phyloP scores from a whole-genome alignment of 495 filamentous ascomycete genomes.

The Penicillium pancosmium region DNA sequence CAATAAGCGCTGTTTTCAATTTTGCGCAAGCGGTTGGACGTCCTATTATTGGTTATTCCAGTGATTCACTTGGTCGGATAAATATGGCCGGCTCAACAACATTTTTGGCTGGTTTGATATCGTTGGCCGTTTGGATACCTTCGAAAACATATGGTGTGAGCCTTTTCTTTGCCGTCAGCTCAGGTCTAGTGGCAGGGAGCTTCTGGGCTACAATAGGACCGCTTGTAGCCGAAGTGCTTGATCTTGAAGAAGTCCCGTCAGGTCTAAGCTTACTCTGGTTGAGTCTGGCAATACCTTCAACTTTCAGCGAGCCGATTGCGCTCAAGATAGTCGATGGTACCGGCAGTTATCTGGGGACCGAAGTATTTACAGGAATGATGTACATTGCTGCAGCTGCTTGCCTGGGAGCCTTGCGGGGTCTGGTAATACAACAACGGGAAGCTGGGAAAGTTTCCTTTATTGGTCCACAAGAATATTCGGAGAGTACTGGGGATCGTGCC shows the following conservation, averaged over 20 bases:
- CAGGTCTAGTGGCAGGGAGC: conserved; percentile 58
- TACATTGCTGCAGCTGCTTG: too few relatives aligned
- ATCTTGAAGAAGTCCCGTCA: conserved; percentile 59
- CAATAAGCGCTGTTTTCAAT: conserved; percentile 68
- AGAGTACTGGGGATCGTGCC: too few relatives aligned
- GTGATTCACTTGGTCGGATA: conserved; percentile 65
- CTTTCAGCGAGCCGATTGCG: conserved; percentile 68
- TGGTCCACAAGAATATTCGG: too few relatives aligned
- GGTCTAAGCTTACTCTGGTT: conserved; percentile 68
- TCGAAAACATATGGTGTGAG: conserved; percentile 59
- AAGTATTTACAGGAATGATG: too few relatives aligned
- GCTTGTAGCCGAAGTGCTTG: conserved; percentile 54
- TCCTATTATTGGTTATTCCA: conserved; percentile 67
- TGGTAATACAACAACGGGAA: too few relatives aligned
- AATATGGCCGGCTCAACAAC: conserved; percentile 64
- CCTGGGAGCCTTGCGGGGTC: too few relatives aligned
- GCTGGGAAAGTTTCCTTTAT: too few relatives aligned
- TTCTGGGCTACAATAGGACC: conserved; percentile 30
- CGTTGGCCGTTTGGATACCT: conserved; percentile 70
- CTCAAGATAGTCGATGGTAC: conserved; percentile 48
- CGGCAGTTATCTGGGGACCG: too few relatives aligned
- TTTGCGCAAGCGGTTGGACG: conserved; percentile 66
- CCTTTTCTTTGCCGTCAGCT: conserved; percentile 65
- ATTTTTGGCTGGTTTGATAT: conserved; percentile 57
- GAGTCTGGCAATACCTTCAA: conserved; percentile 59